Evolutionary conservation across 768 basidiomycete species (phyloP).

Genomic region (Russula ochroleuca): DNA sequence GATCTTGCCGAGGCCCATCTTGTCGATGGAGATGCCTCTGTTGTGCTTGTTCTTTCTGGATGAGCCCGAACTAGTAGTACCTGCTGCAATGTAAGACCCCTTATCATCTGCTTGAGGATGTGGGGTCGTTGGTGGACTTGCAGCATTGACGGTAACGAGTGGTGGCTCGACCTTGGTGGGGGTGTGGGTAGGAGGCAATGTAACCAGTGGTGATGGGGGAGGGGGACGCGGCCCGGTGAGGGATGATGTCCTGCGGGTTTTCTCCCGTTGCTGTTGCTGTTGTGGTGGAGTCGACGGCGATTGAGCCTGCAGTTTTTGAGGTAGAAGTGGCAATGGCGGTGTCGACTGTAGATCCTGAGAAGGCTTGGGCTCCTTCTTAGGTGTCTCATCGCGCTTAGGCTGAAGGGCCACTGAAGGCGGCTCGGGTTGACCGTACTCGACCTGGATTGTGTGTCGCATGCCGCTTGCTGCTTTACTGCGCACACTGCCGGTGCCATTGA

Average conservation of each 20-base stretch:
- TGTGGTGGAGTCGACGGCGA: constrained; percentile 7
- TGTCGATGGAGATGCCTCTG: constrained; percentile 73
- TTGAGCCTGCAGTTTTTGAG: constrained; percentile 5
- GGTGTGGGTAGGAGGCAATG: constrained; percentile 2
- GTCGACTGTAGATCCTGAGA: constrained; percentile 3
- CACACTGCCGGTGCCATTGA: constrained; percentile 37
- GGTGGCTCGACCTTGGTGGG: constrained; percentile 29
- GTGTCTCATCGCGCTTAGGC: constrained; percentile 18
- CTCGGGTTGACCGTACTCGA: constrained; percentile 81
- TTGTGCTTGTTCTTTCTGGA: constrained; percentile 49
- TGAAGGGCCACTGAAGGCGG: constrained; percentile 17
- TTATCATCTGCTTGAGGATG: constrained; percentile 28
- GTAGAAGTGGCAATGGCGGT: constrained; percentile 1
- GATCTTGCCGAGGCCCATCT: constrained; percentile 73
- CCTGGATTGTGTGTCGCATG: constrained; percentile 91
- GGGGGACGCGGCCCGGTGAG: constrained; percentile 18
- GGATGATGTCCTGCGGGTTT: constrained; percentile 14
- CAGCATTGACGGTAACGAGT: constrained; percentile 35
- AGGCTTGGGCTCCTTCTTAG: constrained; percentile 16
- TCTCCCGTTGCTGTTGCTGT: constrained; percentile 19
- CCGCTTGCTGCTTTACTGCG: constrained; percentile 45
- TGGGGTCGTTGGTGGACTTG: constrained; percentile 33
- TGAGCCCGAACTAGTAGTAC: constrained; percentile 34
- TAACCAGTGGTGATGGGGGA: constrained; percentile 17
- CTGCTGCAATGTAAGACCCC: constrained; percentile 22